Evolutionary conservation across 2,329 filamentous ascomycete species (phyloP), one percentile per base, ranked within the genome.

Genomic region (Cladophialophora exuberans): DNA sequence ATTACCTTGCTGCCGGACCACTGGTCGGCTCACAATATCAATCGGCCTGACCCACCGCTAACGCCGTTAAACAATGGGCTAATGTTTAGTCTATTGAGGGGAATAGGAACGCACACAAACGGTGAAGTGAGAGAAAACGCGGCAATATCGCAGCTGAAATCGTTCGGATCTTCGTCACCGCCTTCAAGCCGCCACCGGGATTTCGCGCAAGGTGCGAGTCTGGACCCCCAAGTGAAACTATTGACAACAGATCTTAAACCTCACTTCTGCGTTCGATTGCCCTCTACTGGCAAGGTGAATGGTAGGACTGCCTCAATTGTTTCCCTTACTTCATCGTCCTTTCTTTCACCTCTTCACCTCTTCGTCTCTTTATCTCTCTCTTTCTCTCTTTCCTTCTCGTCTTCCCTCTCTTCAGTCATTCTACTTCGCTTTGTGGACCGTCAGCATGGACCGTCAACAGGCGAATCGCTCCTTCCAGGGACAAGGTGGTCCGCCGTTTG

Each of bases 211-310:
- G 5, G 38, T 31, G 9, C 20, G 43, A 49, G 47, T 22, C 26
- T 33, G 13, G 4, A 22, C 4, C 11, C 20, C 9, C 20, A n/a
- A 23, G n/a, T 38, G n/a, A 28, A 6, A 6, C 31, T 48, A 36
- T 10, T 41, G 11, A 15, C 13, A 23, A n/a, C 42, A 30, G 20
- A 17, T 38, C 13, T 42, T 11, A 20, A 15, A 25, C n/a, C 35
- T 59, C 51, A 56, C 55, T 51, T 51, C 31, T 31, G 1, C 42
- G 33, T 33, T 57, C 31, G 33, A 49, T 13, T 22, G 10, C 9
- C 11, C 26, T 41, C n/a, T 11, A 26, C 22, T n/a, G 7, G 18
- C n/a, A n/a, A n/a, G 20, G 22, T 42, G 39, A 42, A 42, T 22
- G 15, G 22, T 22, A 20, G 28, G 25, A 18, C 1, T 9, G 9